These are phyloP conservation scores for Ogataea naganishii DNA, from an alignment of 805 yeast species.

Conservation along the genomic window DNA sequence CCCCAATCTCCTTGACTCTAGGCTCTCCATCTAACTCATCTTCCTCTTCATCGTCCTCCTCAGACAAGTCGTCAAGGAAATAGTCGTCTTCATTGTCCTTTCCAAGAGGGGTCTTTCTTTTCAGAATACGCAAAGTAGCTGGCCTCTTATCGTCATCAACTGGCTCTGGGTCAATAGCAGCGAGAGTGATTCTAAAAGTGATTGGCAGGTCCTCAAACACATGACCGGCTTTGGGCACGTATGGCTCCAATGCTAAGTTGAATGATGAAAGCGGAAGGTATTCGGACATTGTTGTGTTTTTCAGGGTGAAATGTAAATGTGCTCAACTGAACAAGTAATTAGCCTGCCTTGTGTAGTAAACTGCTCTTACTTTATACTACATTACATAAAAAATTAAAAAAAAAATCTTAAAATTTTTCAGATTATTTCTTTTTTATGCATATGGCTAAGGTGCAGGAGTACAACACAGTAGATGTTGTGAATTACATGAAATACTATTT, in stretches of 20 bases:
- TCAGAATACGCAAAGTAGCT: conserved; percentile 82
- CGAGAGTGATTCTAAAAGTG: conserved; percentile 86
- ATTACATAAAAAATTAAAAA: too few relatives aligned
- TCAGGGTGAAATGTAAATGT: too few relatives aligned
- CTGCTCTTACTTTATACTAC: too few relatives aligned
- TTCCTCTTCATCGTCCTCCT: conserved; percentile 33
- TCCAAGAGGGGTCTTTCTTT: conserved; percentile 45
- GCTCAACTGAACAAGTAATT: too few relatives aligned
- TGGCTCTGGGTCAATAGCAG: conserved; percentile 88
- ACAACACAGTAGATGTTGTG: too few relatives aligned
- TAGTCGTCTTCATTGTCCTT: conserved; percentile 36
- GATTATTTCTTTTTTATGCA: too few relatives aligned
- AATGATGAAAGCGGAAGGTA: conserved; percentile 81
- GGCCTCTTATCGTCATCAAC: conserved; percentile 77
- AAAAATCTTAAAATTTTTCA: too few relatives aligned
- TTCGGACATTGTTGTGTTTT: conserved; percentile 42
- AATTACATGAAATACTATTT: too few relatives aligned
- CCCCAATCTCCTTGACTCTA: too few relatives aligned
- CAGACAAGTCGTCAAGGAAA: conserved; percentile 38
- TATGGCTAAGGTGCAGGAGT: too few relatives aligned
- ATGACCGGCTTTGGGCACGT: conserved; percentile 78
- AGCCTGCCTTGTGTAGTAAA: too few relatives aligned
- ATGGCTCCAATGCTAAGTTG: conserved; percentile 80
- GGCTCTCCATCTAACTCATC: conserved; percentile 27
- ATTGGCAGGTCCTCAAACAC: conserved; percentile 82